Percentiles rank a stretch among this genome's conserved stretches.
Conservation (phyloP, 352 stramenopile species). For the Pythium sp. region DNA sequence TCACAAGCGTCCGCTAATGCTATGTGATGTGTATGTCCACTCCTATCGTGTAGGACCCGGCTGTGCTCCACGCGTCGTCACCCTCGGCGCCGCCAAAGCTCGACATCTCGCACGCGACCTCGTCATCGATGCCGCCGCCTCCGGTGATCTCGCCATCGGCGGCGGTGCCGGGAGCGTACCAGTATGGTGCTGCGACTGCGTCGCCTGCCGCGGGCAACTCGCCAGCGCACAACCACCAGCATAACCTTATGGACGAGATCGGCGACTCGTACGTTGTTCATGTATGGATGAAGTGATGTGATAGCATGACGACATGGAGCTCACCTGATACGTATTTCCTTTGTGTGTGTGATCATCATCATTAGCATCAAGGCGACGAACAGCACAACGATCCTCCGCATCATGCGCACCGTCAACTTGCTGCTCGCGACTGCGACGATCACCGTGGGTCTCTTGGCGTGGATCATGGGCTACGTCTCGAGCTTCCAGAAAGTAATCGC, state of each 20-base stretch:
- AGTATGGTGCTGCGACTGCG: slow-evolving; percentile 24
- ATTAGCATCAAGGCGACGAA: slow-evolving; percentile 79
- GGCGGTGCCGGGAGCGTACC: slow-evolving; percentile 27
- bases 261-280: slow-evolving; percentile 39
- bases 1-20: not conserved
- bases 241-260: slow-evolving; percentile 86
- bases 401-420: slow-evolving; percentile 80
- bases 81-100: slow-evolving; percentile 20
- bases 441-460: slow-evolving; percentile 63
- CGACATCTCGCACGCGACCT: slow-evolving; percentile 24
- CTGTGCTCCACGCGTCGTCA: slow-evolving; percentile 36
- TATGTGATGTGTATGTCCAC: too few species aligned
- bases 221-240: slow-evolving; percentile 22
- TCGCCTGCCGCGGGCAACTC: slow-evolving; percentile 19
- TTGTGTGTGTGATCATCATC: not conserved
- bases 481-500: slow-evolving; percentile 82
- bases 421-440: slow-evolving; percentile 74
- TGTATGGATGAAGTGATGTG: not conserved
- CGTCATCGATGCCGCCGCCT: slow-evolving; percentile 35
- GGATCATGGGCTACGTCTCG: slow-evolving; percentile 75
- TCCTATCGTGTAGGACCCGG: slow-evolving; percentile 26
- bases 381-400: slow-evolving; percentile 70
- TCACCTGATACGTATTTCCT: not conserved
- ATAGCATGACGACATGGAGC: not conserved
- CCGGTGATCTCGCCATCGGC: slow-evolving; percentile 26